Conservation (phyloP, 495 filamentous ascomycete genomes). For the Penicillium manginii region DNA sequence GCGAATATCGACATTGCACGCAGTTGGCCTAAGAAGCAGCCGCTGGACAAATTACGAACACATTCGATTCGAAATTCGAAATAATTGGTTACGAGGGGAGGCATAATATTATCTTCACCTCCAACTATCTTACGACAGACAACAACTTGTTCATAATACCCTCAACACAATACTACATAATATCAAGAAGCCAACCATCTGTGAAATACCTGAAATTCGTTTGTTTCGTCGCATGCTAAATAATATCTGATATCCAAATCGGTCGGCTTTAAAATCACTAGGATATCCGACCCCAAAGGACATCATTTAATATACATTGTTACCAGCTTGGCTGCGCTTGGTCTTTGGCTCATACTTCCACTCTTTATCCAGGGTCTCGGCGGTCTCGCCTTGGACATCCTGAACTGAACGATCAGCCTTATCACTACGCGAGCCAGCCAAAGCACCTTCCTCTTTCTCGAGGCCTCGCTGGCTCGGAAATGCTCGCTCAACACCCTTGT, state of each 20-base stretch:
- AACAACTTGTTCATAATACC: constrained; percentile 3
- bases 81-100: not conserved
- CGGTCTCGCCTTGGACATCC: constrained; percentile 47
- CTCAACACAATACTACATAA: not conserved
- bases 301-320: constrained; percentile 2
- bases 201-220: not conserved
- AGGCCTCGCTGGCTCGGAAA: constrained; percentile 35
- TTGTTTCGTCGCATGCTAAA: constrained; percentile 1
- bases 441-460: constrained; percentile 31
- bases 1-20: constrained; percentile 84
- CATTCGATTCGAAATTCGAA: constrained; percentile 14
- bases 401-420: constrained; percentile 43
- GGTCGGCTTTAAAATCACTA: not conserved
- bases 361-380: constrained; percentile 53
- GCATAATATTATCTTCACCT: not conserved
- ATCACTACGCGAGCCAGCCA: constrained; percentile 26
- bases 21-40: constrained; percentile 82
- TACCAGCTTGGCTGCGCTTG: constrained; percentile 21
- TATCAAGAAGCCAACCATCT: not conserved
- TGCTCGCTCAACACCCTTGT: constrained; percentile 28
- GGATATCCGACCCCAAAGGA: constrained; percentile 7
- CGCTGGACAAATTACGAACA: constrained; percentile 15
- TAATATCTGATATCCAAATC: not conserved
- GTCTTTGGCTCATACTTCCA: constrained; percentile 40
- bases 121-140: not conserved